Base-by-base conservation (phyloP, 805 yeast species). In the Candida berthetii region DNA sequence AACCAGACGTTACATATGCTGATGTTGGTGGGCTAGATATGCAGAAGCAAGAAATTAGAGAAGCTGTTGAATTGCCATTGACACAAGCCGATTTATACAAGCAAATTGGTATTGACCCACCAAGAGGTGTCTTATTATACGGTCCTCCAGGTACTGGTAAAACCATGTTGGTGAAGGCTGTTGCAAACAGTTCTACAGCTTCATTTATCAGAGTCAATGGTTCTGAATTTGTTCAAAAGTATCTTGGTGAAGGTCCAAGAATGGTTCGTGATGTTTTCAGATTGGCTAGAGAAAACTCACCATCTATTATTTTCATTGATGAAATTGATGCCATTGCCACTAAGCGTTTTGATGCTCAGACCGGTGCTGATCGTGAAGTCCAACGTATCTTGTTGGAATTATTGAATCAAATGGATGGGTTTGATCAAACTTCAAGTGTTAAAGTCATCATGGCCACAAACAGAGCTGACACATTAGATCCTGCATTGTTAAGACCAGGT, bases 81-180 rank as follows among this genome's bases (percentile, higher is more conserved):
- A 85, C 96, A 14, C 98, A 93, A 62, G 95, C 93, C 31, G 99
- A 95, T 55, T 72, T 95, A 50, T 93, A 93, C 67, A 85, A 87
- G 58, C 98, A 93, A 66, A 93, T 93, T 58, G 99, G 99, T 67
- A 90, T 93, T 50, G 98, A 93, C 57, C 99, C 99, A 16, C 99
- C 99, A 48, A 81, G 98, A 52, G 99, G 99, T 55, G 99, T 93
- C 25, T 68, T 93, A 52, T 71, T 93, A 46, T 93, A 93, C 65
- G 99, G 99, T n/a, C 98, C 99, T 10, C 99, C 99, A 37, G 99
- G 99, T 62, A 93, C 99, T 1, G 99, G 99, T 57, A 93, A 93
- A 65, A 93, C 99, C 18, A 90, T 93, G 98, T 76, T 93, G 60
- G 99, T 93, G 38, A 93, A 93, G 65, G 99, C 99, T 0, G 99